Percentiles rank a stretch among this genome's conserved stretches.
These are phyloP conservation scores for Pythium scleroteichum DNA, from an alignment of 352 stramenopile species.

Conservation along the genomic window DNA sequence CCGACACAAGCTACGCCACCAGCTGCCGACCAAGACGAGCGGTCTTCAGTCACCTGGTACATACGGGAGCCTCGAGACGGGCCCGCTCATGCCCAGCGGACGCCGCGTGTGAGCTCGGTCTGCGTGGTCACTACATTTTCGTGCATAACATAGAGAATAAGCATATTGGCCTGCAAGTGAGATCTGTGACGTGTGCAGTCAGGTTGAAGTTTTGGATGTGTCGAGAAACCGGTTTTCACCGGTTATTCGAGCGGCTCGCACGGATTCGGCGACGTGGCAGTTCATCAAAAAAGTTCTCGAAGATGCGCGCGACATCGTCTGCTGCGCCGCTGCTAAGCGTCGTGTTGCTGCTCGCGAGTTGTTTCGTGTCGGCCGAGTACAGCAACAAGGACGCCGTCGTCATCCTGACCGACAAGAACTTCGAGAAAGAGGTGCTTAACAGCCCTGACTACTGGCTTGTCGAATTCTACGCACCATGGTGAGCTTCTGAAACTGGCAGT, in stretches of 20 bases:
- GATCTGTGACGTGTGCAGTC: constrained; percentile 3
- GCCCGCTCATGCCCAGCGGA: constrained; percentile 15
- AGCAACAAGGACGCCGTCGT: constrained; percentile 56
- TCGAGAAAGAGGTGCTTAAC: constrained; percentile 79
- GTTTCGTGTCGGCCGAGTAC: constrained; percentile 37
- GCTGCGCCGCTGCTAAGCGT: constrained; percentile 10
- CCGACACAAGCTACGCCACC: constrained; percentile 29
- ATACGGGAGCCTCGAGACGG: constrained; percentile 50
- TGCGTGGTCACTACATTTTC: neutral
- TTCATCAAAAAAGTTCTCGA: neutral
- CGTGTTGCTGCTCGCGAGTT: constrained; percentile 5
- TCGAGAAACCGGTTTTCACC: constrained; percentile 1
- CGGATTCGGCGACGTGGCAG: constrained; percentile 17
- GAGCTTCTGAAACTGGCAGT: too few species aligned
- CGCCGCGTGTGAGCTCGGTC: constrained; percentile 10
- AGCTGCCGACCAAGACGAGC: constrained; percentile 31
- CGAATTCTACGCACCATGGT: constrained; percentile 93
- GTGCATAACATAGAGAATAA: neutral
- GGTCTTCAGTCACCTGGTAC: constrained; percentile 18
- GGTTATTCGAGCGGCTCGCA: constrained; percentile 1
- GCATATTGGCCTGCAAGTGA: neutral
- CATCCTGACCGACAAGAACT: constrained; percentile 81
- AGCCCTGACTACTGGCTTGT: constrained; percentile 89
- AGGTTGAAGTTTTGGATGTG: constrained; percentile 3
- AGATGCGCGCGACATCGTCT: neutral